A percentile compares a stretch with the other conserved stretches of the same genome.
phyloP scores from a whole-genome alignment of 208 protist species.

The Crithidia brevicula region DNA sequence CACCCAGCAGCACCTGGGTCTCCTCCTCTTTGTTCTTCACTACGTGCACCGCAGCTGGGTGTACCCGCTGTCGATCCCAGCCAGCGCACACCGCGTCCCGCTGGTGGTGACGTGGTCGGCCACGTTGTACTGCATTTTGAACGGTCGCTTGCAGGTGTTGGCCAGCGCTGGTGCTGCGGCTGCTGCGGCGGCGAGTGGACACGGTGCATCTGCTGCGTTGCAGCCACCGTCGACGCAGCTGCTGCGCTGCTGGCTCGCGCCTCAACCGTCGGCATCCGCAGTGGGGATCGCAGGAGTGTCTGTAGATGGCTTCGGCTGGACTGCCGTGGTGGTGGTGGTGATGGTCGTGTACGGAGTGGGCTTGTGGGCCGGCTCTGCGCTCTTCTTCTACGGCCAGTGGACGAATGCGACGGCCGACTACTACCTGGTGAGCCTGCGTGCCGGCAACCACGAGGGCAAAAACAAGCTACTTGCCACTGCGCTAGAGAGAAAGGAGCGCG shows the following conservation, averaged over 20 bases:
- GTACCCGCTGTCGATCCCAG: slow-evolving; percentile 55
- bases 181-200: not conserved
- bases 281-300: not conserved
- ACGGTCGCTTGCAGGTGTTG: slow-evolving; percentile 77
- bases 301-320: not conserved
- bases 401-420: slow-evolving; percentile 66
- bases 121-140: slow-evolving; percentile 79
- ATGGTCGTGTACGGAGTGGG: slow-evolving; percentile 15
- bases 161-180: slow-evolving; percentile 35
- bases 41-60: slow-evolving; percentile 76
- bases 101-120: slow-evolving; percentile 58
- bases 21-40: slow-evolving; percentile 74
- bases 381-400: slow-evolving; percentile 59
- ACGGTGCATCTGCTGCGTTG: not conserved
- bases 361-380: slow-evolving; percentile 27
- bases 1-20: slow-evolving; percentile 34
- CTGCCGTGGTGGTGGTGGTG: not conserved
- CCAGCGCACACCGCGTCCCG: slow-evolving; percentile 45
- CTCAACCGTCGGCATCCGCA: not conserved
- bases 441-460: not conserved
- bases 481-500: not conserved
- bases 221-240: slow-evolving; percentile 19
- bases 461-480: not conserved
- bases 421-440: slow-evolving; percentile 47
- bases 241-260: slow-evolving; percentile 11